Evolutionary conservation across 768 basidiomycete species (phyloP).

Genomic region (Porpolomopsis calyptriformis): DNA sequence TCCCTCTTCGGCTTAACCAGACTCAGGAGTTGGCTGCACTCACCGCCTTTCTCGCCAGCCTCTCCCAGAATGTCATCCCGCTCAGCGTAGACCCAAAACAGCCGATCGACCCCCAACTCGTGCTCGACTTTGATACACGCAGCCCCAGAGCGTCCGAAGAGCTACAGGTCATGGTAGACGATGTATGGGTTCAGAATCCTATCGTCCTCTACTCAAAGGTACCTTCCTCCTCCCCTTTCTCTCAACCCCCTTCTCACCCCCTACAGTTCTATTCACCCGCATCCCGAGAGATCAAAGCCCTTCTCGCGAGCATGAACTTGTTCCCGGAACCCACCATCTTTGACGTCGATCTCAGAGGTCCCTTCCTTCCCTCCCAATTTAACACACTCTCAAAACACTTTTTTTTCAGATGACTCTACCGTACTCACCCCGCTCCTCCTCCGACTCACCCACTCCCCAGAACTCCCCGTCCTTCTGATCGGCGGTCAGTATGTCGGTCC

Average conservation of each 20-base stretch:
- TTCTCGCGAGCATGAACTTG: slow-evolving; percentile 46
- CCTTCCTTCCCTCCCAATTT: background rate
- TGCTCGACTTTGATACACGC: slow-evolving; percentile 78
- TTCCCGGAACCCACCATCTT: slow-evolving; percentile 55
- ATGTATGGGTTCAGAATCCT: slow-evolving; percentile 65
- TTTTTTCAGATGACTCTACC: slow-evolving; percentile 40
- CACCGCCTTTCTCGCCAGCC: slow-evolving; percentile 59
- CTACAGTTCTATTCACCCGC: slow-evolving; percentile 49
- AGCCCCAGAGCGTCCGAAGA: slow-evolving; percentile 50
- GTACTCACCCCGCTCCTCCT: slow-evolving; percentile 51
- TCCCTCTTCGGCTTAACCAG: slow-evolving; percentile 37
- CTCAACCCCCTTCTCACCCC: background rate
- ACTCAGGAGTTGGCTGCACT: slow-evolving; percentile 66
- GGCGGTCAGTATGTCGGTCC: slow-evolving; percentile 48
- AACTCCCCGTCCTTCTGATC: slow-evolving; percentile 59
- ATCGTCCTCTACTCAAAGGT: slow-evolving; percentile 71
- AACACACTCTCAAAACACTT: background rate
- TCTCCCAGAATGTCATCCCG: slow-evolving; percentile 70
- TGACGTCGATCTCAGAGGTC: slow-evolving; percentile 52
- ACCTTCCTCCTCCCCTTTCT: slow-evolving; percentile 12
- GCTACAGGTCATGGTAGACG: slow-evolving; percentile 44
- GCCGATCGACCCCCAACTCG: slow-evolving; percentile 69
- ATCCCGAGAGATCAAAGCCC: slow-evolving; percentile 56
- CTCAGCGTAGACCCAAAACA: slow-evolving; percentile 45
- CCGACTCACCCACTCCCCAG: slow-evolving; percentile 44